Percentiles rank a stretch among this genome's conserved stretches.
These are phyloP conservation scores for Ustilago crameri DNA, from an alignment of 1,284 basidiomycete genomes.

Conservation along the genomic window DNA sequence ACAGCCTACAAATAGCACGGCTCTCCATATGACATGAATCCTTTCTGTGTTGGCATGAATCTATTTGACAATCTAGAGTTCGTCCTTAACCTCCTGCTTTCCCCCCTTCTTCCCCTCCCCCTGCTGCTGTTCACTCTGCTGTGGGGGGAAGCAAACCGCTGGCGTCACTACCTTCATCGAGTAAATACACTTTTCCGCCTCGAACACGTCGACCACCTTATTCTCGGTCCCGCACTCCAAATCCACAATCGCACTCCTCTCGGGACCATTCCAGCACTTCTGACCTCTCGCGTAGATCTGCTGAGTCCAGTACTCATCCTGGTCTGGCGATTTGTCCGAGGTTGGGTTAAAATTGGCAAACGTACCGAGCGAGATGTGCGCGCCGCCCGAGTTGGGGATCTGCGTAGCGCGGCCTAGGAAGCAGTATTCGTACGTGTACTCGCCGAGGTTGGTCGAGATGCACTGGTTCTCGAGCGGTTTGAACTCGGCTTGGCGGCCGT, in stretches of 20 bases:
- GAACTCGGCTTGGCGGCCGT: conserved; percentile 89
- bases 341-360: conserved; percentile 72
- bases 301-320: conserved; percentile 80
- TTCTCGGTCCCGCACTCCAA: conserved; percentile 88
- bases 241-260: conserved; percentile 82
- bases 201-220: conserved; percentile 80
- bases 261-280: conserved; percentile 96
- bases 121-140: conserved; percentile 5
- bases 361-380: conserved; percentile 80
- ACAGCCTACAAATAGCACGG: too few relatives aligned
- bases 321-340: conserved; percentile 77
- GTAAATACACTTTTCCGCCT: conserved; percentile 96
- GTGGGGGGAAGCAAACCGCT: conserved; percentile 77
- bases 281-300: conserved; percentile 83
- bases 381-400: conserved; percentile 84
- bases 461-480: conserved; percentile 90
- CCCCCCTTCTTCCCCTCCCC: background rate
- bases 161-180: conserved; percentile 86
- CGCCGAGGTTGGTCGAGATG: conserved; percentile 82
- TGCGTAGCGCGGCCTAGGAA: conserved; percentile 88
- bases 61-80: conserved; percentile 12
- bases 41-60: too few relatives aligned
- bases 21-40: too few relatives aligned
- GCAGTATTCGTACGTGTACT: conserved; percentile 98
- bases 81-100: conserved; percentile 13